These are phyloP conservation scores for Conringia planisiliqua DNA, from an alignment of 345 rosid genomes.

Conservation along the genomic window DNA sequence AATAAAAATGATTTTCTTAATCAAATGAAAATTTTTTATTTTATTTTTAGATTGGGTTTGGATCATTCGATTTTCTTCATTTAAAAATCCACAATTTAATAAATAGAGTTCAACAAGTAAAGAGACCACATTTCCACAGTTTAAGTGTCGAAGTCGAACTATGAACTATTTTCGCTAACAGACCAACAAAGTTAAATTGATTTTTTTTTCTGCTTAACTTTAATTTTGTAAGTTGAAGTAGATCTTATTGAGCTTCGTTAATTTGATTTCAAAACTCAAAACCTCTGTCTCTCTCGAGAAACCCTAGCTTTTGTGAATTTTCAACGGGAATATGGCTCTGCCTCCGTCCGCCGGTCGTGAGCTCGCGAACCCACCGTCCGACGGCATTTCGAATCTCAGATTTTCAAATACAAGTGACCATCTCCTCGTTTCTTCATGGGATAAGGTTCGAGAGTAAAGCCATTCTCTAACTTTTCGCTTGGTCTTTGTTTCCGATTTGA, in stretches of 20 bases:
- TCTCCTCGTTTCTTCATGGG: conserved; percentile 99
- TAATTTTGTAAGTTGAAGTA: not conserved
- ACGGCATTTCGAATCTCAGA: conserved; percentile 94
- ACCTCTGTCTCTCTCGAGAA: not conserved
- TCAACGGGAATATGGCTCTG: conserved; percentile 31
- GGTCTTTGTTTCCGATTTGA: not conserved
- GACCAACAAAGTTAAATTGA: not conserved
- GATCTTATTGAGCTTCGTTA: not conserved
- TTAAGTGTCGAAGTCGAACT: not conserved
- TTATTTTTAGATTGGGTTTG: no score
- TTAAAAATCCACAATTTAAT: not conserved
- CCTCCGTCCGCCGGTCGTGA: conserved; percentile 76
- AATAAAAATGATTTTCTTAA: no score
- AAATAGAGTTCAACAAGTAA: not conserved
- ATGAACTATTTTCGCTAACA: conserved; percentile 2
- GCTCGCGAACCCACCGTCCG: conserved; percentile 77
- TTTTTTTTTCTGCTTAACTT: not conserved
- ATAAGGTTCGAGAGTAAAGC: conserved; percentile 53
- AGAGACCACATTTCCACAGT: not conserved
- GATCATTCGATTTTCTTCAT: no score
- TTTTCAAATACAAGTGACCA: conserved; percentile 95
- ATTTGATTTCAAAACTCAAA: conserved; percentile 18
- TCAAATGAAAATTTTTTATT: no score
- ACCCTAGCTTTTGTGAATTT: conserved; percentile 25
- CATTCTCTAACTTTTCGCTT: not conserved